Evolutionary conservation across 2,329 filamentous ascomycete species (phyloP), one percentile per base, ranked within the genome.

Genomic region (Ascochyta lentis): DNA sequence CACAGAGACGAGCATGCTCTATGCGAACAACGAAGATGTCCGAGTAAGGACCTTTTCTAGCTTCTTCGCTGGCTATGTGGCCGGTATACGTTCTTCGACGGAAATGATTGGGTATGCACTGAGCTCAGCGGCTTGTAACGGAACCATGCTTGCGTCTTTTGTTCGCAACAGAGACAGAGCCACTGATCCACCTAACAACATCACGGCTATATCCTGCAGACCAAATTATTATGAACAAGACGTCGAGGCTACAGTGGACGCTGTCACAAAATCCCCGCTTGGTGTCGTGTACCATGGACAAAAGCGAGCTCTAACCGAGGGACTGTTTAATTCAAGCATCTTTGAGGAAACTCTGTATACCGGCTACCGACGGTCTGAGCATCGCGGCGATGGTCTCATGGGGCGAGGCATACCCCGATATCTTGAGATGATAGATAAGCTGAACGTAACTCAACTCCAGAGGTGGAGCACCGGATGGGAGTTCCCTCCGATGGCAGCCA

Each of bases 171-270:
- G 12, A 10, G 29, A 38, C n/a, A 23, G 22, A 38, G 22, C 9
- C 15, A 26, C 22, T 4, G 38, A 40, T 15, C n/a, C 41, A 19
- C n/a, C 26, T 48, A 50, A 58, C 2, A 60, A 63, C 9, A 27
- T 56, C 0, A 63, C 63, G 9, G 49, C 51, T 0, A 51, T 68
- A 7, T 65, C 55, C n/a, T 68, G 64, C 22, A 38, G 48, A 16
- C 54, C 58, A 0, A 63, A 41, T 0, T 86, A 85, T 55, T 78
- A 74, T 44, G 69, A 74, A n/a, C 80, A 83, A 35, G 10, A 71
- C 0, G 79, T 81, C 0, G 61, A 71, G 0, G 77, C 79, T 0
- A 79, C 72, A 0, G 71, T 85, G 3, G 50, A 64, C 26, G 33
- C 15, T 10, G 16, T 16, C 10, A 37, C 43, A 3, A 37, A 31